Evolutionary conservation across 495 filamentous ascomycete genomes (phyloP), one percentile per base, ranked within the genome.

Genomic region (Penicillium canescens): DNA sequence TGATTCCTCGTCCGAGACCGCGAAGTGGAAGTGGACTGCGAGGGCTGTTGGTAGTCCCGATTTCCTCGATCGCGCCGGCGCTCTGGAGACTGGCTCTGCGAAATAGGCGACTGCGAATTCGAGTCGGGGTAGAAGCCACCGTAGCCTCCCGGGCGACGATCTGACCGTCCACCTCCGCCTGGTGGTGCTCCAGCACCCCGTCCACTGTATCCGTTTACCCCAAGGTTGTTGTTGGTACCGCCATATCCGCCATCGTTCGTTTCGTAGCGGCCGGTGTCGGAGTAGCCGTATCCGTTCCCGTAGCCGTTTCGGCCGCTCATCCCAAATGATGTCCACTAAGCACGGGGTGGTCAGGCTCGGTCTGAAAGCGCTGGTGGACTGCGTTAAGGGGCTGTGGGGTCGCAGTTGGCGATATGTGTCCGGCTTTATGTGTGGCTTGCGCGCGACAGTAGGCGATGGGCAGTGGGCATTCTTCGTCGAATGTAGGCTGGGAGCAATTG

Each of bases 251-350:
- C 69, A 55, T 75, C 70, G n/a, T 61, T 58, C 46, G 60, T 57
- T 37, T 74, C 73, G 56, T 76, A 70, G 34, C 71, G 71, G 58
- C 62, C 62, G 59, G 67, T 31, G 50, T 73, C 72, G 72, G 71
- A 63, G 61, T 75, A 69, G 50, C 71, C 73, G 65, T 76, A 71
- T 56, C 75, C 73, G 63, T 76, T 73, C 31, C 65, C 63, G 64
- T 77, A 73, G 40, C 69, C 67, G 50, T 50, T 63, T 66, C 71
- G 63, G 40, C 72, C 72, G 57, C 69, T 78, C 75, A 78, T 78
- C 48, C 61, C 71, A 65, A 54, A 50, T 50, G 14, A 31, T 46
- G 42, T 42, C 34, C 20, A 24, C 40, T 45, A 37, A 21, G n/a
- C 48, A 20, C 18, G 18, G 50, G 46, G 50, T 40, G 45, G 39